Conservation (phyloP, 2,329 filamentous ascomycete genomes). For the Aspergillus latus region DNA sequence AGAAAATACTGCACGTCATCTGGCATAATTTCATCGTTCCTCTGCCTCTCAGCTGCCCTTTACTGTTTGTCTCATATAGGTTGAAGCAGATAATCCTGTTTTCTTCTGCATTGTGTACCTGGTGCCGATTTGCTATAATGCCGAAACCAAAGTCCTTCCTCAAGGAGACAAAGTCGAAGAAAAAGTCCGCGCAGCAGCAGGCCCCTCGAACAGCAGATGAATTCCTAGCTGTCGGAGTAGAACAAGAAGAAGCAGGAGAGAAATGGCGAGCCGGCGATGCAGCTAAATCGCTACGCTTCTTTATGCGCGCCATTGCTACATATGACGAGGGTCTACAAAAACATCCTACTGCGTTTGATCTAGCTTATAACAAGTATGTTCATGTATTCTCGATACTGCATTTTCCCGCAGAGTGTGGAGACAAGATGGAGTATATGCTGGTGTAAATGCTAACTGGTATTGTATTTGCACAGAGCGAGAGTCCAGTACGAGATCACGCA, state of each 20-base stretch:
- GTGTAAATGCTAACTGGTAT: not conserved
- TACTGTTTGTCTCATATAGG: not conserved
- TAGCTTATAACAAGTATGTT: constrained; percentile 71
- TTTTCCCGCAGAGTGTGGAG: no score
- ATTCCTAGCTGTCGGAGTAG: constrained; percentile 65
- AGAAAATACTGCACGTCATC: constrained; percentile 1
- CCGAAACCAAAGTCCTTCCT: constrained; percentile 42
- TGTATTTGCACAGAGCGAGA: constrained; percentile 55
- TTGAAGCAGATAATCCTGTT: not conserved
- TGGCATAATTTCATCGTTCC: not conserved
- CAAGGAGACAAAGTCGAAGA: constrained; percentile 43
- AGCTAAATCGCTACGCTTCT: constrained; percentile 60
- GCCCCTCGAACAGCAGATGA: constrained; percentile 64
- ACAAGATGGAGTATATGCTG: constrained; percentile 22
- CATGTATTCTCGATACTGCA: not conserved
- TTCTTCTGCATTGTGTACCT: not conserved
- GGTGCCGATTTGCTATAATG: constrained; percentile 26
- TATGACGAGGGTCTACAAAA: constrained; percentile 64
- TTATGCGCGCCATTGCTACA: constrained; percentile 62
- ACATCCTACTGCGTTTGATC: constrained; percentile 64
- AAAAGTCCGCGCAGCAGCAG: constrained; percentile 44
- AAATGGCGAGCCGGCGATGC: constrained; percentile 74
- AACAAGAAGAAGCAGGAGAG: constrained; percentile 68
- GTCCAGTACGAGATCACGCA: constrained; percentile 70
- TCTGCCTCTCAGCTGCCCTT: not conserved